Conservation (phyloP, 1,284 basidiomycete genomes). For the Cutaneotrichosporon daszewskae region DNA sequence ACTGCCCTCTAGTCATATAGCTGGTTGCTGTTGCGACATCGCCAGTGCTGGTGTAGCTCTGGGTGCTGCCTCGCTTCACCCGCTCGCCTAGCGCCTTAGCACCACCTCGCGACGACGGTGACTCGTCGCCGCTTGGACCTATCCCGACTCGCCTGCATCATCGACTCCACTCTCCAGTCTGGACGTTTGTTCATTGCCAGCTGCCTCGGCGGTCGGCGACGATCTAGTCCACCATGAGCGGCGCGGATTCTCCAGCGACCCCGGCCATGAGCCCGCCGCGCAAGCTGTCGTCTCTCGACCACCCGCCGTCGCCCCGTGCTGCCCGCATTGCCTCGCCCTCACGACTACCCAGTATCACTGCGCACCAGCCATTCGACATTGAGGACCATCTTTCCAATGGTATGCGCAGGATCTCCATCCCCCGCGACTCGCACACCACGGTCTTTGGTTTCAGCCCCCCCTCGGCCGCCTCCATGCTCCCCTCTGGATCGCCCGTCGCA, state of each 20-base stretch:
- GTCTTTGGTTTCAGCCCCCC: slow-evolving; percentile 4
- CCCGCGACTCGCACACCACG: not conserved
- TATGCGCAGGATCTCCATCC: not conserved
- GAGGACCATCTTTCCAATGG: slow-evolving; percentile 1
- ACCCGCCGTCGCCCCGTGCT: slow-evolving; percentile 4
- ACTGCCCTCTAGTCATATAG: too few species aligned
- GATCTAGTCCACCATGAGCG: too few species aligned
- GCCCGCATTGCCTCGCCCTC: not conserved
- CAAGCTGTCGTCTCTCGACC: not conserved
- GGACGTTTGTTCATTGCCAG: not conserved
- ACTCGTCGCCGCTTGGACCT: too few species aligned
- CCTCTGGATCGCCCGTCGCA: slow-evolving; percentile 2
- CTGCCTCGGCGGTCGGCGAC: too few species aligned
- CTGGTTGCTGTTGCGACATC: too few species aligned
- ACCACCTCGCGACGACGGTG: too few species aligned
- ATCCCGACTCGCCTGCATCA: not conserved
- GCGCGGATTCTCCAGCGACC: not conserved
- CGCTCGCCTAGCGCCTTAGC: too few species aligned
- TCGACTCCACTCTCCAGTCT: not conserved
- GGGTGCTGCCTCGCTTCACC: too few species aligned
- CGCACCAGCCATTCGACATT: slow-evolving; percentile 3
- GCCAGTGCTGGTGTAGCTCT: too few species aligned
- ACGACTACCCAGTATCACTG: slow-evolving; percentile 3
- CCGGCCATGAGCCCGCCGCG: slow-evolving; percentile 4
- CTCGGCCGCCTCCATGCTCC: not conserved